Conservation (phyloP, 2,329 filamentous ascomycete genomes). For the Botryotinia calthae region DNA sequence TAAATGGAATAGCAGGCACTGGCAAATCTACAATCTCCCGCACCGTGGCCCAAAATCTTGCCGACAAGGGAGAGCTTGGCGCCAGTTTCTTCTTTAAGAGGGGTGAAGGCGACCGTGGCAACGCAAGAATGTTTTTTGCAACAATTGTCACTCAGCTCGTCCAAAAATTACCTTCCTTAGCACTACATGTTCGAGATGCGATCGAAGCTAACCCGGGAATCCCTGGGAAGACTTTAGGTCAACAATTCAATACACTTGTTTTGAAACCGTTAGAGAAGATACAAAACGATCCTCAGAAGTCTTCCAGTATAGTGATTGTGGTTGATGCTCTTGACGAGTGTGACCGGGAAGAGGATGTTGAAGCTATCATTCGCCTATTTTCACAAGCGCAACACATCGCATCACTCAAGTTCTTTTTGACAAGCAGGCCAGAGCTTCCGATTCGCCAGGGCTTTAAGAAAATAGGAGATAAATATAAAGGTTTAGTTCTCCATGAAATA, state of each 20-base stretch:
- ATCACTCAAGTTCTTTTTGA: no score
- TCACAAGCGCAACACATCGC: no score
- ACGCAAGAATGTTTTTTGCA: conserved; percentile 38
- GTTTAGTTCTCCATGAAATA: no score
- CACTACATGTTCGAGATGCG: conserved; percentile 32
- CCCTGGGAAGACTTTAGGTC: conserved; percentile 31
- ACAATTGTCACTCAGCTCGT: conserved; percentile 37
- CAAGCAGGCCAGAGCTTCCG: no score
- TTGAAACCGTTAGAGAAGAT: no score
- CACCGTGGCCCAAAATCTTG: conserved; percentile 36
- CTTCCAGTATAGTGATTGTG: no score
- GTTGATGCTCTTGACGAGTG: no score
- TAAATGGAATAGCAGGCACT: conserved; percentile 41
- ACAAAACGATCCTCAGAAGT: no score
- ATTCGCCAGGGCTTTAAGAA: no score
- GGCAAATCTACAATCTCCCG: conserved; percentile 41
- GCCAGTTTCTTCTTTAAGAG: conserved; percentile 38
- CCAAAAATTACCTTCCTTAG: conserved; percentile 35
- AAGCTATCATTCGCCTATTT: no score
- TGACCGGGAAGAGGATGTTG: no score
- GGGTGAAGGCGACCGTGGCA: conserved; percentile 31
- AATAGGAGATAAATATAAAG: no score
- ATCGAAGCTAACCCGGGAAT: conserved; percentile 39
- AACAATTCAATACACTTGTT: conserved; percentile 40
- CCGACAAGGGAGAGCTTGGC: conserved; percentile 28